These are phyloP conservation scores for Raffaelea albimanens DNA, from an alignment of 2,329 filamentous ascomycete genomes.

Conservation along the genomic window DNA sequence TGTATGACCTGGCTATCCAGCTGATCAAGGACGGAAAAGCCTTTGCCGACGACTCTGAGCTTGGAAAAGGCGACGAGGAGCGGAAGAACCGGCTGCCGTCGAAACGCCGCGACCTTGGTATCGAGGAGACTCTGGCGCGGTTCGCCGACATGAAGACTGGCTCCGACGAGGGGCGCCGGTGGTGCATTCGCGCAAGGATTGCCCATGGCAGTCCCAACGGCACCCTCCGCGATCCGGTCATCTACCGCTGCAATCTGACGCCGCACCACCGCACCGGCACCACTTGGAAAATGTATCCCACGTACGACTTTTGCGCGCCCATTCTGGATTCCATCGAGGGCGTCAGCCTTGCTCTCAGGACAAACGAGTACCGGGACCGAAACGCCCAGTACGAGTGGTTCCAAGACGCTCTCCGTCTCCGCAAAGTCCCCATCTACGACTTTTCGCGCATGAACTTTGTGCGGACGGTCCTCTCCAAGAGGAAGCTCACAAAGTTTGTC, in stretches of 20 bases:
- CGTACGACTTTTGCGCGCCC: slow-evolving; percentile 79
- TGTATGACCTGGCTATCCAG: slow-evolving; percentile 78
- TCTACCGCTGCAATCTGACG: slow-evolving; percentile 69
- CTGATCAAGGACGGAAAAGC: slow-evolving; percentile 66
- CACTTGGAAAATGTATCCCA: slow-evolving; percentile 78
- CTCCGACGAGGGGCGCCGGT: slow-evolving; percentile 65
- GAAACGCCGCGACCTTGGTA: slow-evolving; percentile 63
- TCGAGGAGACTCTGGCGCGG: slow-evolving; percentile 75
- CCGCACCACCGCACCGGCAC: slow-evolving; percentile 67
- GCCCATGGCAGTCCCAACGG: slow-evolving; percentile 89
- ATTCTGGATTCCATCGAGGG: slow-evolving; percentile 72
- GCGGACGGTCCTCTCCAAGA: slow-evolving; percentile 71
- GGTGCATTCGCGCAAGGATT: slow-evolving; percentile 92
- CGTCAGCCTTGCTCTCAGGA: slow-evolving; percentile 71
- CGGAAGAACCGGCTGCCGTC: slow-evolving; percentile 31
- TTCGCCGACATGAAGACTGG: slow-evolving; percentile 82
- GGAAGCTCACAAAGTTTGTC: slow-evolving; percentile 74
- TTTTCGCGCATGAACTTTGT: slow-evolving; percentile 79
- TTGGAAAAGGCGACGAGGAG: not conserved
- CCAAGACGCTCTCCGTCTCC: slow-evolving; percentile 61
- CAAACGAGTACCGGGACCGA: slow-evolving; percentile 73
- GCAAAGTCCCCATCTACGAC: slow-evolving; percentile 74
- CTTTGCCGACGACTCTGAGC: not conserved
- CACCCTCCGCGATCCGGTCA: slow-evolving; percentile 89
- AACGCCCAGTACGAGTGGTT: slow-evolving; percentile 84